These are phyloP conservation scores for Zygoascus ofunaensis DNA, from an alignment of 805 yeast genomes.

Conservation along the genomic window DNA sequence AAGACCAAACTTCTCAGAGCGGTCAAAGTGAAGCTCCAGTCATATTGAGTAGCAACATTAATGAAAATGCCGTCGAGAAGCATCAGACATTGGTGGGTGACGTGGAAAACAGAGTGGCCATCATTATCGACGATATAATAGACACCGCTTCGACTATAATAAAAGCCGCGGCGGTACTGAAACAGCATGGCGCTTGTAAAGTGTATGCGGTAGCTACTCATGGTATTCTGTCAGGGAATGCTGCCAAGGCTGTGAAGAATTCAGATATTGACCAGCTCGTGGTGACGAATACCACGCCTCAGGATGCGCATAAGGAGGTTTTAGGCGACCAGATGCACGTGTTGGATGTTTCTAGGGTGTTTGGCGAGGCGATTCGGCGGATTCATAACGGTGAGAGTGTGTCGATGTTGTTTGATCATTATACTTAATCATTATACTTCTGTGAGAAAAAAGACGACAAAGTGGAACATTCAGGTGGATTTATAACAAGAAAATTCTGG, in stretches of 20 bases:
- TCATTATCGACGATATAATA: slow-evolving; percentile 86
- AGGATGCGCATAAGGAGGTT: slow-evolving; percentile 43
- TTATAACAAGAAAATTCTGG: too few relatives aligned
- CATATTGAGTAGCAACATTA: background rate
- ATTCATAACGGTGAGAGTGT: slow-evolving; percentile 97
- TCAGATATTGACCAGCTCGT: slow-evolving; percentile 75
- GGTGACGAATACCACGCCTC: slow-evolving; percentile 90
- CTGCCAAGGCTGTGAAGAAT: slow-evolving; percentile 56
- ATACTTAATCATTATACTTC: too few relatives aligned
- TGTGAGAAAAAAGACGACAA: too few relatives aligned
- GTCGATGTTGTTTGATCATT: slow-evolving; percentile 80
- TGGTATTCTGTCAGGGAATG: slow-evolving; percentile 89
- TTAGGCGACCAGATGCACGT: slow-evolving; percentile 63
- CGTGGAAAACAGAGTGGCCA: slow-evolving; percentile 75
- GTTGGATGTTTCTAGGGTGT: slow-evolving; percentile 76
- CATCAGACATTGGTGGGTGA: slow-evolving; percentile 94
- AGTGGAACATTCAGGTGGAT: too few relatives aligned
- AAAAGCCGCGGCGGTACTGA: slow-evolving; percentile 82
- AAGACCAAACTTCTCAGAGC: slow-evolving; percentile 18
- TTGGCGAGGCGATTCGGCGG: slow-evolving; percentile 92
- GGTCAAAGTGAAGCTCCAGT: background rate
- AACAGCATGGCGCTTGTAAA: slow-evolving; percentile 83
- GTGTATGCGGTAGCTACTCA: slow-evolving; percentile 88
- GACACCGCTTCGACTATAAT: slow-evolving; percentile 91
- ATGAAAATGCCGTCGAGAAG: slow-evolving; percentile 9